Percentiles rank a stretch among this genome's conserved stretches.
phyloP scores from a whole-genome alignment of 2,329 filamentous ascomycete species.

The Aspergillus ustus region DNA sequence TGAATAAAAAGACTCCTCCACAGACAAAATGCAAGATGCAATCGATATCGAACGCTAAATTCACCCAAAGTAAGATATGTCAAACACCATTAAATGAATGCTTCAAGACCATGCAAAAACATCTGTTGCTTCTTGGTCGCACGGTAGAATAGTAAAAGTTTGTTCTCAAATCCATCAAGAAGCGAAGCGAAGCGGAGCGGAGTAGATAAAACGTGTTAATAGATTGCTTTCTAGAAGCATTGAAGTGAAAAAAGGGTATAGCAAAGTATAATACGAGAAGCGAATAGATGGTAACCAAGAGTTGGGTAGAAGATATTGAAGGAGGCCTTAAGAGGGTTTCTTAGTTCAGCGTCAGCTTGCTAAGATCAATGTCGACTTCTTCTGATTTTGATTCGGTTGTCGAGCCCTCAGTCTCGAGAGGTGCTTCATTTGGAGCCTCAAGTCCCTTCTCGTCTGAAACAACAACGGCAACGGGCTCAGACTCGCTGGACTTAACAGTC shows the following conservation, averaged over 20 bases:
- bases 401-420: not conserved
- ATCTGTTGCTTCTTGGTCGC: slow-evolving; percentile 1
- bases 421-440: slow-evolving; percentile 13
- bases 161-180: slow-evolving; percentile 13
- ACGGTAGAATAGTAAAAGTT: slow-evolving; percentile 9
- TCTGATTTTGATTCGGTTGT: slow-evolving; percentile 21
- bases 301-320: not conserved
- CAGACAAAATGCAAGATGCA: slow-evolving; percentile 18
- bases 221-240: slow-evolving; percentile 15
- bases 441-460: not conserved
- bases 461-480: slow-evolving; percentile 10
- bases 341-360: slow-evolving; percentile 28
- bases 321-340: not conserved
- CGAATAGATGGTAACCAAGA: slow-evolving; percentile 5
- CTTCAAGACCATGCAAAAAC: slow-evolving; percentile 10
- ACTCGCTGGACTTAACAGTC: slow-evolving; percentile 11
- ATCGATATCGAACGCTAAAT: slow-evolving; percentile 17
- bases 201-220: slow-evolving; percentile 7
- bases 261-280: slow-evolving; percentile 26
- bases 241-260: slow-evolving; percentile 25
- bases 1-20: slow-evolving; percentile 14
- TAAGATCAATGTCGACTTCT: slow-evolving; percentile 33
- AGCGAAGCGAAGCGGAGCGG: slow-evolving; percentile 7
- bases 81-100: slow-evolving; percentile 25
- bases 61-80: slow-evolving; percentile 12